Conservation (phyloP, 257 asterid genomes). For the Scutellaria barbata region DNA sequence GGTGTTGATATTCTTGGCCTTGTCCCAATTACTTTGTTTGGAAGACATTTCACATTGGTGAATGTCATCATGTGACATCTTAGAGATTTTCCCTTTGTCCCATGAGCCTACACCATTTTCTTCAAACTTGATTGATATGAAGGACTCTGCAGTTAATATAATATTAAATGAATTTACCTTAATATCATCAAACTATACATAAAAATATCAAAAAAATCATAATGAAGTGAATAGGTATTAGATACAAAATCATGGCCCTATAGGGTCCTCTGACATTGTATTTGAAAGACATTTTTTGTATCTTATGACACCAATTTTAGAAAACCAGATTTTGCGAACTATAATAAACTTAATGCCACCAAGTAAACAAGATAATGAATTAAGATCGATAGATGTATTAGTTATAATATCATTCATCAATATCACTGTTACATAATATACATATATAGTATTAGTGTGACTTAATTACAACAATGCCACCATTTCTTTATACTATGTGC, state of each 20-base stretch:
- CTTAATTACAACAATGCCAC: conserved; percentile 32
- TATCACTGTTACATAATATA: neutral
- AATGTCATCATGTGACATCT: conserved; percentile 30
- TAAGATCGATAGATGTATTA: no score
- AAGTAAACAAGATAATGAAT: neutral
- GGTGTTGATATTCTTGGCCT: conserved; percentile 35
- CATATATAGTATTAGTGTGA: neutral
- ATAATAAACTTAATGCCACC: neutral
- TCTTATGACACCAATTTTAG: neutral
- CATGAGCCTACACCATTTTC: conserved; percentile 67
- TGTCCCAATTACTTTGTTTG: no score
- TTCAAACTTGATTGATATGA: conserved; percentile 88
- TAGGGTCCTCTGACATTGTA: conserved; percentile 10
- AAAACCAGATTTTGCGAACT: no score
- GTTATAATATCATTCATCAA: neutral
- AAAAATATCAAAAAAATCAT: neutral
- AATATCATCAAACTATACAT: neutral
- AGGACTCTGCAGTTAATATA: conserved; percentile 60
- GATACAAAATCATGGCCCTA: neutral
- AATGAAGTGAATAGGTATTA: no score
- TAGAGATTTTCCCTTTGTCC: conserved; percentile 48
- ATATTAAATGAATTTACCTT: neutral
- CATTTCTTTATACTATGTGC: conserved; percentile 8
- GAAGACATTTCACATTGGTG: neutral
- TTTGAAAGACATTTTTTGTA: conserved; percentile 3